Base-by-base conservation (phyloP, 148 eudicot species). In the Cornus suecica region DNA sequence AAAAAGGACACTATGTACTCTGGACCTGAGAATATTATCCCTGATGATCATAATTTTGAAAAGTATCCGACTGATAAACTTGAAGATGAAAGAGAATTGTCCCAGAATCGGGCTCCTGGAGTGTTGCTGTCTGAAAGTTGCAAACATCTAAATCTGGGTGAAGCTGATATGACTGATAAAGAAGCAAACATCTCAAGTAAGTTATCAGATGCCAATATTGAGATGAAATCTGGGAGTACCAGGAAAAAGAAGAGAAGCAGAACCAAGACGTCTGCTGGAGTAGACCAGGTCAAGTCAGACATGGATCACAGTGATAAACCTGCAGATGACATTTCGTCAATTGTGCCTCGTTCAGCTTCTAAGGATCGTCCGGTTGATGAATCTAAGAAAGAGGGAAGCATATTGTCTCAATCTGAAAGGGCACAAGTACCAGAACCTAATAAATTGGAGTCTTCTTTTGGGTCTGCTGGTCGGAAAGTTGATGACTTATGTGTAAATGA, bases 181-280 rank as follows among this genome's bases (percentile, higher is more conserved):
- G 77, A 27, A 18, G 30, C 60, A 22, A 52, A 42, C 27, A 28
- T 25, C 65, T 74, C 41, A 31, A 69, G 52, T 67, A 73, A 73
- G n/a, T n/a, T 67, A 67, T 26, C n/a, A 8, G 54, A 51, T 41
- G 58, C 71, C 74, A 65, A 66, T 54, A 34, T 11, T 11, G 69
- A 24, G 52, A 31, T 74, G 52, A 78, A 73, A 65, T 61, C 54
- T 66, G 86, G 65, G 68, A 84, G 71, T 29, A 61, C 78, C 76
- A 79, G 66, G 41, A 78, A 23, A 83, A 89, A 78, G 79, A 82
- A 78, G 71, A 82, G 78, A 60, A 83, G 32, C 79, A 83, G 69
- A 70, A 76, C 77, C 11, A 83, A 82, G 77, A 86, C 73, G 52
- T 75, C 83, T 72, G 73, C 61, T 51, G 70, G 74, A 56, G 69